A percentile compares a stretch with the other conserved stretches of the same genome.
phyloP scores from a whole-genome alignment of 768 basidiomycete genomes.

The Clitopilus hobsonii region DNA sequence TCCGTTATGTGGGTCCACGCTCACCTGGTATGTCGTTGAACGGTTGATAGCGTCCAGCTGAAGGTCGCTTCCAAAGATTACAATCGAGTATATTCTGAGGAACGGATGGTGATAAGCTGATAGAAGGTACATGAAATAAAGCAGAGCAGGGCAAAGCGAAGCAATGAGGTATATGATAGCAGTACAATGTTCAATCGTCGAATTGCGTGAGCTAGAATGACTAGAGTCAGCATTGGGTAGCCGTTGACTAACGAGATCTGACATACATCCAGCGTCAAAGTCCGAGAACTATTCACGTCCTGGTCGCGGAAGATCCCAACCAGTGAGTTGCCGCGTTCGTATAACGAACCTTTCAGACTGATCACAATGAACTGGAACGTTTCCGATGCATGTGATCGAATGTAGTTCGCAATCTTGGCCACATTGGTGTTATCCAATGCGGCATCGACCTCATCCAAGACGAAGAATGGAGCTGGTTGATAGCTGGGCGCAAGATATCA shows the following conservation, averaged over 20 bases:
- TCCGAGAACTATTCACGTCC: conserved; percentile 87
- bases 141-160: background rate
- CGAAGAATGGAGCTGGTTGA: conserved; percentile 96
- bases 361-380: conserved; percentile 96
- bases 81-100: background rate
- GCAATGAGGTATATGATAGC: background rate
- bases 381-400: conserved; percentile 77
- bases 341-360: conserved; percentile 90
- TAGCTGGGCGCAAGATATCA: conserved; percentile 39
- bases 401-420: conserved; percentile 91
- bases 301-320: conserved; percentile 96
- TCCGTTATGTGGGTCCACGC: too few relatives aligned
- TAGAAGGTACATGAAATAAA: background rate
- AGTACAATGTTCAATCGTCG: conserved; percentile 11
- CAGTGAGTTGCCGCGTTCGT: conserved; percentile 84
- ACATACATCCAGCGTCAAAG: conserved; percentile 82
- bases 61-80: too few relatives aligned
- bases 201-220: conserved; percentile 14
- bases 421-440: conserved; percentile 99
- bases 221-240: background rate
- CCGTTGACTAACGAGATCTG: background rate
- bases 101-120: background rate
- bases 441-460: conserved; percentile 97
- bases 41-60: too few relatives aligned
- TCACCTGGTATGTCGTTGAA: too few relatives aligned